Base-by-base conservation (phyloP, 768 basidiomycete genomes). In the Rhodotorula taiwanensis region DNA sequence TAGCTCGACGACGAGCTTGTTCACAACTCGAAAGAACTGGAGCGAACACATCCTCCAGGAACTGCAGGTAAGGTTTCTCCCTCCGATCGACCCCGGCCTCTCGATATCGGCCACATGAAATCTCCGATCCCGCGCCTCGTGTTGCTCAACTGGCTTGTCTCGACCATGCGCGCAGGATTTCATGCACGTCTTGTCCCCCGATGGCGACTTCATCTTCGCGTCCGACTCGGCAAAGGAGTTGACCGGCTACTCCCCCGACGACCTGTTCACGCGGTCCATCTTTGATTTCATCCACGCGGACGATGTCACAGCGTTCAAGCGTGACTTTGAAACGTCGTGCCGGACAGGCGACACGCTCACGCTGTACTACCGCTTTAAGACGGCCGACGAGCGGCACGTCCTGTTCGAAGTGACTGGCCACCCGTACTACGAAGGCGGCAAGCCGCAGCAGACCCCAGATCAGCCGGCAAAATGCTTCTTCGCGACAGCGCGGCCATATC, bases 171-270 rank as follows among this genome's bases (percentile, higher is more conserved):
- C 21, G 14, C 56, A 71, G 64, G 94, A 97, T 74, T 91, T 93
- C 74, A 78, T 95, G 33, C 87, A 89, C 71, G 92, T 97, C 56
- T 80, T 99, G 48, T 89, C 88, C 0, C 83, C 95, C 64, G 88
- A 92, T 72, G 94, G 94, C 27, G 79, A 81, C 28, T 91, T 98
- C 76, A 83, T 94, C 55, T 98, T 94, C 74, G 88, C 89, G 52
- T 88, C 90, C 0, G 89, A 90, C 1, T 83, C 86, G 25, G 83
- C 95, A n/a, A 77, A 81, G 15, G 79, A 83, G 36, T 83, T 91
- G 18, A 79, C 94, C 23, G 92, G 91, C 25, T 94, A 89, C 76
- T 81, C 86, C 23, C 84, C 91, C 5, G 81, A 84, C n/a, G 89
- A 94, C 60, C 83, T 97, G 63, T 80, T 89, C n/a, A 88, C 88